A percentile compares a stretch with the other conserved stretches of the same genome.
These are phyloP conservation scores for Schoenoplectus triqueter DNA, from an alignment of 202 grass and related monocot species.

Conservation along the genomic window DNA sequence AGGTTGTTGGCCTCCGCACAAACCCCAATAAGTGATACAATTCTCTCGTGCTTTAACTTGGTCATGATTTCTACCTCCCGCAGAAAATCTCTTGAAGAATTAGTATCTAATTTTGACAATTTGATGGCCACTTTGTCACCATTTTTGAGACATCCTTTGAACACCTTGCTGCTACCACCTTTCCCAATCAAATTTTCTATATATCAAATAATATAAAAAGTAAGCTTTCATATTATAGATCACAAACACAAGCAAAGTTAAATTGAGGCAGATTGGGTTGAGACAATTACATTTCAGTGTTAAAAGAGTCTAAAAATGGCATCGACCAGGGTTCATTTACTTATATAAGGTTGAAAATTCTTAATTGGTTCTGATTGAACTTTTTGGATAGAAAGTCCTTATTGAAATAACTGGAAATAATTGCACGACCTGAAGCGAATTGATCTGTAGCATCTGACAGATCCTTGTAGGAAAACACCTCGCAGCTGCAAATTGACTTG, in stretches of 20 bases:
- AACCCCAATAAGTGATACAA: constrained; percentile 81
- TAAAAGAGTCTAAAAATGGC: background rate
- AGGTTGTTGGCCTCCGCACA: constrained; percentile 74
- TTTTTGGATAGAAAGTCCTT: background rate
- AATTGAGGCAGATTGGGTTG: background rate
- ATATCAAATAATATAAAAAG: constrained; percentile 8
- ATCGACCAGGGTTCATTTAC: too few relatives aligned
- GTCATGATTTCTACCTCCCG: constrained; percentile 88
- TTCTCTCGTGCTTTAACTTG: constrained; percentile 65
- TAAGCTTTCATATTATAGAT: constrained; percentile 8
- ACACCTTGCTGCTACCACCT: constrained; percentile 86
- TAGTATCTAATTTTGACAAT: constrained; percentile 58
- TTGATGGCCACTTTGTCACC: constrained; percentile 76
- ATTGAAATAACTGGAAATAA: background rate
- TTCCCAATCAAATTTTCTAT: constrained; percentile 94
- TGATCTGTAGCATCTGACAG: constrained; percentile 70
- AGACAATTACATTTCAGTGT: background rate
- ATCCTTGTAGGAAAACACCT: constrained; percentile 87
- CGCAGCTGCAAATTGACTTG: constrained; percentile 62
- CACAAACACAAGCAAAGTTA: background rate
- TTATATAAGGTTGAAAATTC: background rate
- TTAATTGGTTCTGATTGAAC: background rate
- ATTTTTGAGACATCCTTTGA: constrained; percentile 65
- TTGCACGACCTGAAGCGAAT: constrained; percentile 65
- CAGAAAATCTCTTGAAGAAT: constrained; percentile 80